Evolutionary conservation across 2,329 filamentous ascomycete genomes (phyloP).

Genomic region (Spiromastix sp.): DNA sequence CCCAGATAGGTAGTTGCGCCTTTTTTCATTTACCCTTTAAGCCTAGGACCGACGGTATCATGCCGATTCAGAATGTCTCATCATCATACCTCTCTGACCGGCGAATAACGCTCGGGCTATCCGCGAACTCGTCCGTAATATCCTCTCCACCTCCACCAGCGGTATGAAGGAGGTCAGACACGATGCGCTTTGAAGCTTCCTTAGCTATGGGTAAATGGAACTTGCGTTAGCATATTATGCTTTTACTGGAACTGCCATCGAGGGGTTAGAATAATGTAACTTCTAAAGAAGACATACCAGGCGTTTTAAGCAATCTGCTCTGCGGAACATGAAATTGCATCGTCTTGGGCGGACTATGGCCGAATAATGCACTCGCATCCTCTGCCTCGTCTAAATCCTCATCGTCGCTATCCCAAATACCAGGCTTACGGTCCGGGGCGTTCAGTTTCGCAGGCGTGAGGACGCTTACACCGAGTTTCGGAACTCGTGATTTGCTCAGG

Average conservation of each 20-base stretch:
- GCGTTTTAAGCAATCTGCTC: conserved; percentile 38
- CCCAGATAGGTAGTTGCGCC: too few relatives aligned
- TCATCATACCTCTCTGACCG: conserved; percentile 32
- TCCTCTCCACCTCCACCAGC: conserved; percentile 23
- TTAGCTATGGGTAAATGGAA: conserved; percentile 34
- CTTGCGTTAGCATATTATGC: too few relatives aligned
- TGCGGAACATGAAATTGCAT: conserved; percentile 44
- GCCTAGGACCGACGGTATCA: too few relatives aligned
- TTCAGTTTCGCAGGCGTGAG: conserved; percentile 55
- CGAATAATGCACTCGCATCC: conserved; percentile 49
- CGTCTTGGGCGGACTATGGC: conserved; percentile 78
- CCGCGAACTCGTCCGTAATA: conserved; percentile 26
- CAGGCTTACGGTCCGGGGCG: conserved; percentile 27
- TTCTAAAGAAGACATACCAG: conserved; percentile 34
- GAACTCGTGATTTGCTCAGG: conserved; percentile 40
- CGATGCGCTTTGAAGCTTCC: conserved; percentile 40
- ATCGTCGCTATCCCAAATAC: conserved; percentile 62
- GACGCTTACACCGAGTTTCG: conserved; percentile 74
- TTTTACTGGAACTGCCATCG: background rate
- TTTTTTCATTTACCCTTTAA: too few relatives aligned
- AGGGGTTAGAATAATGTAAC: too few relatives aligned
- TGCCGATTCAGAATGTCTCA: conserved; percentile 40
- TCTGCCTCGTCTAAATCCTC: conserved; percentile 52
- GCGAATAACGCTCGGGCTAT: conserved; percentile 37
- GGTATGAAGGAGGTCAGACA: conserved; percentile 37